A percentile compares a stretch with the other conserved stretches of the same genome.
Evolutionary conservation across 495 filamentous ascomycete genomes (phyloP).

Genomic region (Paragyromitra xinjiangensis): DNA sequence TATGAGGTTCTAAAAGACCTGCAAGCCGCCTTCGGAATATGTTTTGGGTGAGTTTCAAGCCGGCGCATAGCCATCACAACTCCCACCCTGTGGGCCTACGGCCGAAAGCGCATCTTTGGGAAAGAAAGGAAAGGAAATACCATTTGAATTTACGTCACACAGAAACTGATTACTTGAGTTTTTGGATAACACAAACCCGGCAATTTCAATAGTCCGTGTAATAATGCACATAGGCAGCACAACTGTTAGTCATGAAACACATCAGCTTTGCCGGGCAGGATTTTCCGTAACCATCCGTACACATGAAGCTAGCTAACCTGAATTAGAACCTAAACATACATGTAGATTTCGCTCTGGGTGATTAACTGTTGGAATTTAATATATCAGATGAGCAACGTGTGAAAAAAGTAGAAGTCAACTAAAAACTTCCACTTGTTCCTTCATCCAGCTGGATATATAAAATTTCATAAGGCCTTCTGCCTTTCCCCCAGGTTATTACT

Average conservation of each 20-base stretch:
- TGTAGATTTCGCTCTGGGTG: not conserved
- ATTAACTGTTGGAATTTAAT: not conserved
- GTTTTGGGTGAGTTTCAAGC: not conserved
- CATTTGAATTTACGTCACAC: not conserved
- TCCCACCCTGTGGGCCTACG: not conserved
- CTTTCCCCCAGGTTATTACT: too few species aligned
- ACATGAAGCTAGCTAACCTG: not conserved
- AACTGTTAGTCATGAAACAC: not conserved
- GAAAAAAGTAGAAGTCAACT: constrained; percentile 14
- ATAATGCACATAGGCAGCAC: not conserved
- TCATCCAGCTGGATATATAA: not conserved
- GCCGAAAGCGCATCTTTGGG: not conserved
- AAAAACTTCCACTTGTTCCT: constrained; percentile 17
- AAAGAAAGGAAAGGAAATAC: not conserved
- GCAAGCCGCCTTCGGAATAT: not conserved
- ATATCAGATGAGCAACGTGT: not conserved
- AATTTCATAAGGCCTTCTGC: too few species aligned
- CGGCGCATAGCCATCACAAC: not conserved
- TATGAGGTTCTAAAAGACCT: not conserved
- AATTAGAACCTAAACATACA: not conserved
- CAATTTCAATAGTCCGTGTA: not conserved
- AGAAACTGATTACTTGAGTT: not conserved
- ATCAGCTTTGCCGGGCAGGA: not conserved
- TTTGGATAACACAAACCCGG: not conserved
- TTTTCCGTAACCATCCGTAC: not conserved